These are phyloP conservation scores for Populus hybrid DNA, from an alignment of 441 rosid species.

Conservation along the genomic window DNA sequence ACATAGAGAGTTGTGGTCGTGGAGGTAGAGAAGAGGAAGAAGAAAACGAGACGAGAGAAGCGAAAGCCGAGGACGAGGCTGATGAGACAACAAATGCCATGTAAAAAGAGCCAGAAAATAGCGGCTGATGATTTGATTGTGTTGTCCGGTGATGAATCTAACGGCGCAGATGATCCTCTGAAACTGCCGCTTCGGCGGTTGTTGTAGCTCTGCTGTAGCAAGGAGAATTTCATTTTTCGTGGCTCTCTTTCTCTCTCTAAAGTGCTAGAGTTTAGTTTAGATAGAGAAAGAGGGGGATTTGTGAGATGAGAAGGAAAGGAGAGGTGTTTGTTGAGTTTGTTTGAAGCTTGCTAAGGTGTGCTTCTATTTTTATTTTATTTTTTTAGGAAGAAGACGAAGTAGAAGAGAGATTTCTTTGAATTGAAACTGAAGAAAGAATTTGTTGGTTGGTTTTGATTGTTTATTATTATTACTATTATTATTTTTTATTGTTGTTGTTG, in stretches of 20 bases:
- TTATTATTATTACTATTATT: too few relatives aligned
- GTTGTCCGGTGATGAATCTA: conserved; percentile 55
- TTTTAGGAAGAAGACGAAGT: neutral
- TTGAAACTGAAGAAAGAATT: conserved; percentile 34
- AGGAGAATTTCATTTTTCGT: conserved; percentile 70
- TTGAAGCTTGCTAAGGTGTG: conserved; percentile 13
- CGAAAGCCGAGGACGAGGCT: conserved; percentile 91
- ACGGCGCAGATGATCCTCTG: conserved; percentile 43
- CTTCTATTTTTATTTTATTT: neutral
- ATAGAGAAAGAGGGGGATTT: conserved; percentile 6
- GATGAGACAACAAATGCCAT: conserved; percentile 77
- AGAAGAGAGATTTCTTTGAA: conserved; percentile 35
- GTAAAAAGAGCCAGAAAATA: conserved; percentile 69
- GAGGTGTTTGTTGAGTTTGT: conserved; percentile 21
- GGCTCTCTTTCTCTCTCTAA: conserved; percentile 6
- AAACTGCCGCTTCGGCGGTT: conserved; percentile 68
- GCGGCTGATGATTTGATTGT: conserved; percentile 64
- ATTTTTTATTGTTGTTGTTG: neutral
- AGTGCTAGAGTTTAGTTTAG: neutral
- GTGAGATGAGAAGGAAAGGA: neutral
- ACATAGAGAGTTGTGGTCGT: conserved; percentile 25
- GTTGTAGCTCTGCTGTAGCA: conserved; percentile 74
- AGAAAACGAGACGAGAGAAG: conserved; percentile 86
- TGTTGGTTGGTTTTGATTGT: neutral
- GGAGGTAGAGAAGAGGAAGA: conserved; percentile 66